Conservation (phyloP, 1,139 yeast species). For the Saccharomycopsis hybrid region DNA sequence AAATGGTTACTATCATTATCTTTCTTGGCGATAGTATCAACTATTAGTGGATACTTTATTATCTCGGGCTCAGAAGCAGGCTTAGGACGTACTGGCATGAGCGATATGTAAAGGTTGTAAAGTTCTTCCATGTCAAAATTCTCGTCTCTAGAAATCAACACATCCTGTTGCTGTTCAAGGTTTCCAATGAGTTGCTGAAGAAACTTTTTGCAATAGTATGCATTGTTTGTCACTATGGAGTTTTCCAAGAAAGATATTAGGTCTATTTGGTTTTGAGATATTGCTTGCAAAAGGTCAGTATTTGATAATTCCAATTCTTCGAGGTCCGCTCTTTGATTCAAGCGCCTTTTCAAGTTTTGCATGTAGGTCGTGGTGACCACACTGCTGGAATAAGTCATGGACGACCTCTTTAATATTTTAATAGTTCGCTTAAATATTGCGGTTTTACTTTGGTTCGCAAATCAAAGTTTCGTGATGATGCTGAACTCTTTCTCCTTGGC, state of each 20-base stretch:
- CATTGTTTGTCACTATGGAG: background rate
- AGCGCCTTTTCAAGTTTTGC: background rate
- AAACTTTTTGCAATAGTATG: conserved; percentile 26
- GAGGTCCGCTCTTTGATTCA: background rate
- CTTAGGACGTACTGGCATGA: conserved; percentile 33
- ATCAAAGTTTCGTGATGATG: no score
- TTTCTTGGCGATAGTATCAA: conserved; percentile 20
- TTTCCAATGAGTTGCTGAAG: conserved; percentile 36
- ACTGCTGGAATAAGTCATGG: no score
- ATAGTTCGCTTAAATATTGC: no score
- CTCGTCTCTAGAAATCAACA: conserved; percentile 20
- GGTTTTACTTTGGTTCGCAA: no score
- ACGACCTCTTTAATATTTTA: no score
- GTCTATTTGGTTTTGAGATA: background rate
- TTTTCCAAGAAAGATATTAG: background rate
- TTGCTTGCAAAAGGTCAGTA: background rate
- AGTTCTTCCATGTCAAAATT: conserved; percentile 38
- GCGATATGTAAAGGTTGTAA: conserved; percentile 46
- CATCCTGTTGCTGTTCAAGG: conserved; percentile 24
- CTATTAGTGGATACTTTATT: conserved; percentile 37
- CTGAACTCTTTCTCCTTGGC: no score
- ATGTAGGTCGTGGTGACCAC: background rate
- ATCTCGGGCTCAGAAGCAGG: conserved; percentile 42
- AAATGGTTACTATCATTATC: no score
- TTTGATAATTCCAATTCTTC: background rate